Percentiles rank a stretch among this genome's conserved stretches.
Evolutionary conservation across 1,139 yeast species (phyloP).

Genomic region (Trichomonascaceae sp.): DNA sequence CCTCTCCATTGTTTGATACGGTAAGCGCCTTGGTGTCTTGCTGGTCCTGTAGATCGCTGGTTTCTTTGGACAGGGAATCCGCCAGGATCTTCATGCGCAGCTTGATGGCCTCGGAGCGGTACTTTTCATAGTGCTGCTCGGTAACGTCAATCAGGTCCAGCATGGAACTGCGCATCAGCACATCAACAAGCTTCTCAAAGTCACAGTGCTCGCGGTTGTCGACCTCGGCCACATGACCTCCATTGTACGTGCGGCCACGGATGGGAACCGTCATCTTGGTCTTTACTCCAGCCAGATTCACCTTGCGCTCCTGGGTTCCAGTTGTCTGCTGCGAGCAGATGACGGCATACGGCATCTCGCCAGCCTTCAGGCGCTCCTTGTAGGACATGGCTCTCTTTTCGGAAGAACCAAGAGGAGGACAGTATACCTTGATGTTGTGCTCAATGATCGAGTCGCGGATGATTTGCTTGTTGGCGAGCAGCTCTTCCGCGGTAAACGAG

Average conservation of each 20-base stretch:
- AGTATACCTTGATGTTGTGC: conserved; percentile 45
- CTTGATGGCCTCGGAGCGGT: conserved; percentile 55
- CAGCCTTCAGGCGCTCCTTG: conserved; percentile 9
- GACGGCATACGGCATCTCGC: conserved; percentile 44
- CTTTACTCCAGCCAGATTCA: conserved; percentile 15
- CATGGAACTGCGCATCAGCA: conserved; percentile 51
- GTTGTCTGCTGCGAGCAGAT: conserved; percentile 34
- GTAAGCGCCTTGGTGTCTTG: conserved; percentile 17
- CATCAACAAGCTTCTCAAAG: conserved; percentile 40
- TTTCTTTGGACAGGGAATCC: conserved; percentile 14
- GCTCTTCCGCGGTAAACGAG: conserved; percentile 35
- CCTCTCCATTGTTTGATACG: conserved; percentile 24
- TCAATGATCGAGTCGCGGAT: conserved; percentile 33
- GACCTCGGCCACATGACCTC: conserved; percentile 59
- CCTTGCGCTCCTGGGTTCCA: conserved; percentile 25
- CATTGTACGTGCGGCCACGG: conserved; percentile 53
- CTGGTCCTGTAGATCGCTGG: conserved; percentile 1
- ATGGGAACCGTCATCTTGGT: neutral
- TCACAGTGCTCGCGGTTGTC: conserved; percentile 59
- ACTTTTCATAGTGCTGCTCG: conserved; percentile 69
- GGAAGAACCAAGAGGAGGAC: conserved; percentile 34
- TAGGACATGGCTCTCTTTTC: neutral
- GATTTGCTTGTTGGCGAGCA: conserved; percentile 30
- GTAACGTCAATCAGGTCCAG: conserved; percentile 73
- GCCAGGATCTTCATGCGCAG: conserved; percentile 49